A percentile compares a stretch with the other conserved stretches of the same genome.
These are phyloP conservation scores for Ascocoryne sarcoides DNA, from an alignment of 2,329 filamentous ascomycete genomes.

Conservation along the genomic window DNA sequence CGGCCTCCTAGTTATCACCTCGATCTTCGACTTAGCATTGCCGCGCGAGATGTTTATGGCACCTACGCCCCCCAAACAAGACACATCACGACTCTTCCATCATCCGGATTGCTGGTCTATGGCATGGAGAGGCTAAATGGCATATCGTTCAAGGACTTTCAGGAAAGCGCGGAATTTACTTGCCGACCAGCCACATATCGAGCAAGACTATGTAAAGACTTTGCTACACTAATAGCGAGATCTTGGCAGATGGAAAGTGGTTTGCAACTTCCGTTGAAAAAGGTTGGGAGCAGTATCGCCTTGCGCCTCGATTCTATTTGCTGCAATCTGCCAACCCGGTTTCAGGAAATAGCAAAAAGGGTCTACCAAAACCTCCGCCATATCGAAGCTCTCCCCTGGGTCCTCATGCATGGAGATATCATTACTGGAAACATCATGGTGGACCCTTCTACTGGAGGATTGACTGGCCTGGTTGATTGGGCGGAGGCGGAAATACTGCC, in stretches of 20 bases:
- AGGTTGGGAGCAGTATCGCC: conserved; percentile 34
- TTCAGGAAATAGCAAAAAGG: conserved; percentile 14
- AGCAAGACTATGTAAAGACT: conserved; percentile 32
- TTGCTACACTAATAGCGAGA: conserved; percentile 34
- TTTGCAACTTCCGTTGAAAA: conserved; percentile 19
- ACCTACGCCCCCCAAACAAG: conserved; percentile 35
- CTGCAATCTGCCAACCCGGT: conserved; percentile 30
- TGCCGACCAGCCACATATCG: conserved; percentile 10
- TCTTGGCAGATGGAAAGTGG: conserved; percentile 28
- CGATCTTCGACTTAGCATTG: conserved; percentile 30
- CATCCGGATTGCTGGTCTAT: conserved; percentile 30
- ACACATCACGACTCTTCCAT: conserved; percentile 30
- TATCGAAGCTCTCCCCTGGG: conserved; percentile 41
- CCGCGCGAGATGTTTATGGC: conserved; percentile 34
- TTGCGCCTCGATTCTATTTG: conserved; percentile 33
- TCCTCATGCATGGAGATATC: conserved; percentile 53
- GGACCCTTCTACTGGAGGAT: conserved; percentile 32
- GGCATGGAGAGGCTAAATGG: conserved; percentile 35
- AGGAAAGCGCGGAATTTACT: conserved; percentile 2
- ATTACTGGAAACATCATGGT: conserved; percentile 50
- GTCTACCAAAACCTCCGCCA: conserved; percentile 25
- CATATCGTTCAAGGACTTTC: conserved; percentile 30
- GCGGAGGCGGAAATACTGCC: conserved; percentile 53
- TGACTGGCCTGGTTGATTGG: conserved; percentile 55
- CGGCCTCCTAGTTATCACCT: conserved; percentile 36